Percentiles rank a stretch among this genome's conserved stretches.
phyloP scores from a whole-genome alignment of 352 stramenopile species.

The Globisporangium carolinianum region DNA sequence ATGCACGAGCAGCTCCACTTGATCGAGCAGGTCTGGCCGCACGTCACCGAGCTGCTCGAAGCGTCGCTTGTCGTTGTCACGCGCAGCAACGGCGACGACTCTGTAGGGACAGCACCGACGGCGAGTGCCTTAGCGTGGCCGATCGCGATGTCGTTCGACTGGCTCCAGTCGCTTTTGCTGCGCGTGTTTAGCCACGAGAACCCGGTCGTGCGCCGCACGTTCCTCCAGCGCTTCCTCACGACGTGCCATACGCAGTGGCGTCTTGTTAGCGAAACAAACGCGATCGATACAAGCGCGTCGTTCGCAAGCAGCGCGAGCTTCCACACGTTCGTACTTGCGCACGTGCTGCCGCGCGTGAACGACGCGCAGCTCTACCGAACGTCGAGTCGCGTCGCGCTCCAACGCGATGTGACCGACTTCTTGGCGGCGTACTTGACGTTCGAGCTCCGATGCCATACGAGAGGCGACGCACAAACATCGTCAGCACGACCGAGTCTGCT shows the following conservation, averaged over 20 bases:
- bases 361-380: conserved; percentile 76
- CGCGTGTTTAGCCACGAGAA: conserved; percentile 76
- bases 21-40: conserved; percentile 79
- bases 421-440: conserved; percentile 33
- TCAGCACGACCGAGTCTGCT: conserved; percentile 5
- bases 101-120: background rate
- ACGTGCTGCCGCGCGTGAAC: conserved; percentile 49
- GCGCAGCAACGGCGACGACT: background rate
- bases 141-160: conserved; percentile 63
- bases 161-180: conserved; percentile 64
- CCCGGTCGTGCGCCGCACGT: conserved; percentile 61
- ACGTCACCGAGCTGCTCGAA: conserved; percentile 48
- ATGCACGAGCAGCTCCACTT: conserved; percentile 80
- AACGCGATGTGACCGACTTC: conserved; percentile 26
- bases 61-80: conserved; percentile 23
- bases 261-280: conserved; percentile 2
- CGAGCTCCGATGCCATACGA: conserved; percentile 6
- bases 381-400: conserved; percentile 30
- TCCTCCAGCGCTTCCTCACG: conserved; percentile 66
- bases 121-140: conserved; percentile 24
- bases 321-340: conserved; percentile 41
- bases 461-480: background rate
- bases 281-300: conserved; percentile 17
- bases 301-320: conserved; percentile 41
- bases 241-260: conserved; percentile 22